Evolutionary conservation across 2,329 filamentous ascomycete genomes (phyloP).

Genomic region (Fusarium chaquense): DNA sequence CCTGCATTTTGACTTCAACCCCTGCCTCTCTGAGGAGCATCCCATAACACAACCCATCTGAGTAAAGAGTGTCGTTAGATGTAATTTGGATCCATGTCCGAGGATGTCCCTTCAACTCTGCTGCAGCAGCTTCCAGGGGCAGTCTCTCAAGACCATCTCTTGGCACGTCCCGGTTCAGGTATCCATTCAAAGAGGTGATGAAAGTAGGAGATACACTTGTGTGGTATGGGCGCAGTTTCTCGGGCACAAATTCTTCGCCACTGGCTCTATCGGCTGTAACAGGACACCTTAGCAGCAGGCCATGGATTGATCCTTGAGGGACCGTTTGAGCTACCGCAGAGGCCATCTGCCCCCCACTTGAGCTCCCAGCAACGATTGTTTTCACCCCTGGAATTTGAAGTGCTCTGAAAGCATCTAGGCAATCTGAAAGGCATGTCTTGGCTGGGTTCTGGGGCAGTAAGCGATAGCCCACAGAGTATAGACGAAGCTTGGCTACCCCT

Average conservation of each 20-base stretch:
- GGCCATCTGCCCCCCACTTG: conserved; percentile 62
- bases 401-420: conserved; percentile 53
- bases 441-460: conserved; percentile 57
- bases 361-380: conserved; percentile 59
- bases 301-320: conserved; percentile 49
- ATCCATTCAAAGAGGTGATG: conserved; percentile 51
- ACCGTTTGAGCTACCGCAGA: conserved; percentile 56
- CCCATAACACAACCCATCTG: conserved; percentile 64
- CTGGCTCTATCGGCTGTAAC: conserved; percentile 61
- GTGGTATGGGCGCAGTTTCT: conserved; percentile 52
- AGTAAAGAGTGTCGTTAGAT: conserved; percentile 64
- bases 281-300: conserved; percentile 61
- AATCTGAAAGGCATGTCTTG: conserved; percentile 57
- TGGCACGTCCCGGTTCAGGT: conserved; percentile 51
- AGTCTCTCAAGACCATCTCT: conserved; percentile 57
- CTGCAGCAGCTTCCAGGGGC: conserved; percentile 55
- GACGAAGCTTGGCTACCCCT: conserved; percentile 43
- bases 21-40: conserved; percentile 56
- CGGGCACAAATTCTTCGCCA: conserved; percentile 54
- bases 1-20: conserved; percentile 56
- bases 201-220: conserved; percentile 57
- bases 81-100: conserved; percentile 63
- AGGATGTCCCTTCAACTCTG: conserved; percentile 52
- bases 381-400: conserved; percentile 27
- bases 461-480: conserved; percentile 62